Evolutionary conservation across 2,329 filamentous ascomycete species (phyloP).

Genomic region (Ampelomyces quisqualis): DNA sequence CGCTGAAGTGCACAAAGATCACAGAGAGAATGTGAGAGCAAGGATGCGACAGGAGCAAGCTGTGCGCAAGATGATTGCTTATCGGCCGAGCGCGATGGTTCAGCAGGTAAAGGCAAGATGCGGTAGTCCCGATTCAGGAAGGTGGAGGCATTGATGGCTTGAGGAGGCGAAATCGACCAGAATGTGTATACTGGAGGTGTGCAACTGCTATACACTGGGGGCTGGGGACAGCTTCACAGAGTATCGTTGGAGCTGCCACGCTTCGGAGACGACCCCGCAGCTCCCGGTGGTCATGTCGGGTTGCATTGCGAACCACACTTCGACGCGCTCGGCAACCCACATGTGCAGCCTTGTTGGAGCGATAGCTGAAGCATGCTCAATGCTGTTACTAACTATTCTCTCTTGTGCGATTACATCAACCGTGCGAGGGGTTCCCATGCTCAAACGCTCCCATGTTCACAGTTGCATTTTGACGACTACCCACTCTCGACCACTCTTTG

Average conservation of each 20-base stretch:
- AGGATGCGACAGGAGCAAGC: constrained; percentile 7
- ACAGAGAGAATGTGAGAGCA: constrained; percentile 8
- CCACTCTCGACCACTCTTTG: background rate
- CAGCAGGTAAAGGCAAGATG: no score
- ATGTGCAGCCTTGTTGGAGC: no score
- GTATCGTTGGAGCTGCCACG: constrained; percentile 10
- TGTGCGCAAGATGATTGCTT: constrained; percentile 8
- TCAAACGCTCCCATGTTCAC: no score
- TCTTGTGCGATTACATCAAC: no score
- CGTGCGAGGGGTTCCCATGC: no score
- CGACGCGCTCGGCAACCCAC: constrained; percentile 14
- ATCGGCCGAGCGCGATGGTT: constrained; percentile 18
- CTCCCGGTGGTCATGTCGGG: constrained; percentile 10
- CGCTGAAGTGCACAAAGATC: constrained; percentile 9
- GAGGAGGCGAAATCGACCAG: constrained; percentile 1
- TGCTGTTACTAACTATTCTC: no score
- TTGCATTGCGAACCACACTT: constrained; percentile 9
- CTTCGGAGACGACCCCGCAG: constrained; percentile 18
- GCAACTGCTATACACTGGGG: background rate
- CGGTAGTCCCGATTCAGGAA: constrained; percentile 33
- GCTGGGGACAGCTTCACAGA: background rate
- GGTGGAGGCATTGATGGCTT: constrained; percentile 21
- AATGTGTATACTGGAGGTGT: no score
- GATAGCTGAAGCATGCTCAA: no score
- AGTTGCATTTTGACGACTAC: background rate